Evolutionary conservation across 768 basidiomycete genomes (phyloP), one percentile per base, ranked within the genome.

Genomic region (Mycena olivaceomarginata): DNA sequence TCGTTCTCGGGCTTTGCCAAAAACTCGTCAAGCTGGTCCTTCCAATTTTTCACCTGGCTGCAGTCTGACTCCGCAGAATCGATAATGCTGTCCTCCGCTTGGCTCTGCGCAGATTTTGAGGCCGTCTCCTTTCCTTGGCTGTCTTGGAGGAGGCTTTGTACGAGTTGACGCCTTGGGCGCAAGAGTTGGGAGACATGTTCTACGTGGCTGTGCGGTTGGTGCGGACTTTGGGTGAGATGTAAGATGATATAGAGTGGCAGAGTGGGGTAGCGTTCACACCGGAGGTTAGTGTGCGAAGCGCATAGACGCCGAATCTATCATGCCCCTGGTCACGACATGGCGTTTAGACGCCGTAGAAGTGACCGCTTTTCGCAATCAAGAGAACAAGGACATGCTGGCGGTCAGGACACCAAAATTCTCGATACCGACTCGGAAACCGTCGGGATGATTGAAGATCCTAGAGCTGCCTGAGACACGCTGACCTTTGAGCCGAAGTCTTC

Each of bases 401-500:
- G 97, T 13, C 95, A 97, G 84, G 98, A 99, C 84, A 99, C 97
- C 12, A 91, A 91, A 69, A 98, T 99, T 78, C 87, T 99, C 37
- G 98, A 99, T 80, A 96, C 94, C 5, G 98, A 99, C 84, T 95
- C 95, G 31, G 98, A 99, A 85, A 96, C 96, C 5, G 96, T 99
- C 4, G 98, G 96, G 10, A 99, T 99, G 98, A 97, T 99, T 81
- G 99, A 99, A 85, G 98, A 99, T 51, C 48, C 48, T 51, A 51
- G 48, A 51, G 83, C 85, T 99, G 56, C 88, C 99, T 67, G 98
- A 99, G 83, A 99, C 98, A 4, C 88, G 98, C 48, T 51, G 48
- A 51, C 48, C n/a, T 51, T 51, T 16, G 16, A 51, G 48, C 48
- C 48, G 18, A 51, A 51, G 7, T 8, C n/a, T 51, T 18, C 16